phyloP scores from a whole-genome alignment of 208 protist genomes.

The Lotmaria passim region DNA sequence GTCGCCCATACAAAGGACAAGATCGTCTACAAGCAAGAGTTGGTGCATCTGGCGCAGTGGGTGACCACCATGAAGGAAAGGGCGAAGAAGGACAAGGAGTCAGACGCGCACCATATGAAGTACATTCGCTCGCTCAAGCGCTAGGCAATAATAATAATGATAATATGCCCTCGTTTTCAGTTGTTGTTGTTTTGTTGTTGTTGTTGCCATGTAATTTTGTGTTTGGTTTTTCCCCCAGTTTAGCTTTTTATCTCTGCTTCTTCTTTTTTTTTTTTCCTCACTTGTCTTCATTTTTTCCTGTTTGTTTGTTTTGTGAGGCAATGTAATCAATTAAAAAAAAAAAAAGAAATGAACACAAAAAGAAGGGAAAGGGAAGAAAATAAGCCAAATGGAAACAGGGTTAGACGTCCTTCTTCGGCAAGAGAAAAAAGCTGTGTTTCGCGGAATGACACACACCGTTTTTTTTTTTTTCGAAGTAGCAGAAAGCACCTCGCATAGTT shows the following conservation, averaged over 20 bases:
- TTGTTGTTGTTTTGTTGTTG: no score
- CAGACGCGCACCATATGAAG: conserved; percentile 34
- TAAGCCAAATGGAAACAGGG: no score
- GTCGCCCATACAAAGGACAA: conserved; percentile 52
- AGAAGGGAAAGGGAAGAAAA: background rate
- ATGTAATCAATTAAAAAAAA: background rate
- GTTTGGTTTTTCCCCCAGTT: no score
- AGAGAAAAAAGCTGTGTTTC: no score
- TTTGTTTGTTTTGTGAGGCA: background rate
- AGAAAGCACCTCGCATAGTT: no score
- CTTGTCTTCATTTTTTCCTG: background rate
- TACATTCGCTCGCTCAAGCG: conserved; percentile 31
- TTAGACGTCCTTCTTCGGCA: no score
- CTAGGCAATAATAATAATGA: conserved; percentile 15
- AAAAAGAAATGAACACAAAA: conserved; percentile 1
- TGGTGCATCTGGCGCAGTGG: conserved; percentile 31
- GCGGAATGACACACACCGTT: no score
- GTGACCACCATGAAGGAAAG: conserved; percentile 26
- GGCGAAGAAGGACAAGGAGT: conserved; percentile 33
- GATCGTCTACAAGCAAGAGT: conserved; percentile 39
- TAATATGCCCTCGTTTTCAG: no score
- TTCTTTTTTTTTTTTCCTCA: conserved; percentile 35
- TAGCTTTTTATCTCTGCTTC: conserved; percentile 22
- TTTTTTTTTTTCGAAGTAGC: no score
- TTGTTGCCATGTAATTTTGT: no score